Base-by-base conservation (phyloP, 2,329 filamentous ascomycete species). In the Rhytidhysteron rufulum region DNA sequence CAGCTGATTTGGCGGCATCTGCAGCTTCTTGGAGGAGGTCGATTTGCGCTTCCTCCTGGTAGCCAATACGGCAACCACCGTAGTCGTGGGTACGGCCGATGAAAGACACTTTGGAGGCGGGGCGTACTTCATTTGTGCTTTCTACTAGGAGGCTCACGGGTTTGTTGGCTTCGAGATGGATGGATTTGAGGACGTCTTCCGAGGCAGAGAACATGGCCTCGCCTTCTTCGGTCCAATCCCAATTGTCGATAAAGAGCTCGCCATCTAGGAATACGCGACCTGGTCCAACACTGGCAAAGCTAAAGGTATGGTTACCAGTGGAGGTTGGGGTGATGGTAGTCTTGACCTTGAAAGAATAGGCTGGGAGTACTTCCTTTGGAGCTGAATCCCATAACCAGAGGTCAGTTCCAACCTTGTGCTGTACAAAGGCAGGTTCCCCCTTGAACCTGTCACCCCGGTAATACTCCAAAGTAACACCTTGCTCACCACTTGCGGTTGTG, bases 191-290 rank as follows among this genome's bases (percentile, higher is more conserved):
- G 39, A 82, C 77, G 52, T 85, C 82, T 40, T 80, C 65, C 0
- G 80, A 85, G 11, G 80, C 80, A 29, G 82, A 81, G 51, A 85
- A 85, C 82, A 85, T 85, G 20, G 82, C 80, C 58, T 85, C 81
- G 17, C 82, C 80, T 48, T 82, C 76, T 45, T 84, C 79, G 0
- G 75, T 82, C 82, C 81, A 85, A 49, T 85, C 69, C 82, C 81
- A 85, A 3, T 83, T 73, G 48, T 85, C 79, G 31, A 84, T 73
- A 15, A 77, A 73, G 11, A 83, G 55, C 48, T 77, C 68, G 4
- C 77, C 80, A 41, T 85, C 67, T 35, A 85, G 63, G 47, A 75
- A 81, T 34, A 86, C 63, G 48, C 70, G 74, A 4, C 81, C 82
- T 0, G 81, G 79, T 0, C 82, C 82, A 6, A 85, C 81, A 33